phyloP scores from a whole-genome alignment of 2,329 filamentous ascomycete genomes.

The Calonectria multiphialidica region DNA sequence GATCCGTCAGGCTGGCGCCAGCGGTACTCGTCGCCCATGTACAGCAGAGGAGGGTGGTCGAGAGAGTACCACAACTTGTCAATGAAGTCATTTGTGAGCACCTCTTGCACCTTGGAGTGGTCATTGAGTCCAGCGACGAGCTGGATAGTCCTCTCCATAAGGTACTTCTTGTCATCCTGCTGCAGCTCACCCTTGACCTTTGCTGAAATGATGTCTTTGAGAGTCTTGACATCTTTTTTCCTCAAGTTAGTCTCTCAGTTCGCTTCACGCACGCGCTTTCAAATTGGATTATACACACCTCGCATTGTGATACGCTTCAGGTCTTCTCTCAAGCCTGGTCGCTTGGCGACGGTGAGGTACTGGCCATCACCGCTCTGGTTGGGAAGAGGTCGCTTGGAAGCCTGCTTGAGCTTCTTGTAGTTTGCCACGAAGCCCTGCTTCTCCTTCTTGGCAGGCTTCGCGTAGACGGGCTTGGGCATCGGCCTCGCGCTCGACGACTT shows the following conservation, averaged over 20 bases:
- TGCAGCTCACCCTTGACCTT: conserved; percentile 73
- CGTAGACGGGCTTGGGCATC: conserved; percentile 6
- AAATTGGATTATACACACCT: conserved; percentile 24
- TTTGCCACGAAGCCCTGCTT: conserved; percentile 42
- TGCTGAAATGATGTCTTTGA: conserved; percentile 69
- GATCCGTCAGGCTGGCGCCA: conserved; percentile 80
- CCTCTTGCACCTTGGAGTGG: conserved; percentile 69
- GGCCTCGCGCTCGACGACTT: background rate
- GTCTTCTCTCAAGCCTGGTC: conserved; percentile 50
- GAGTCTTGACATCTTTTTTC: conserved; percentile 69
- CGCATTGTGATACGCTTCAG: conserved; percentile 34
- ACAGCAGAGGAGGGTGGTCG: conserved; percentile 78
- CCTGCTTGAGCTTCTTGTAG: conserved; percentile 52
- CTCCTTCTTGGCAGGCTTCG: conserved; percentile 16
- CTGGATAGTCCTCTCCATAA: conserved; percentile 81
- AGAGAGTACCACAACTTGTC: conserved; percentile 78
- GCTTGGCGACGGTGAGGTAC: conserved; percentile 62
- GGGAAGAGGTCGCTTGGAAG: conserved; percentile 72
- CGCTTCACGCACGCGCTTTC: background rate
- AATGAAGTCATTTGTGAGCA: conserved; percentile 77
- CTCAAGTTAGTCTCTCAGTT: conserved; percentile 30
- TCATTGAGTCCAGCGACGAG: conserved; percentile 74
- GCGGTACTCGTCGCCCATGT: conserved; percentile 70
- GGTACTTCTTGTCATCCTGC: conserved; percentile 80
- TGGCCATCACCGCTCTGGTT: conserved; percentile 73